These are phyloP conservation scores for Centrapalus pauciflorus DNA, from an alignment of 129 eudicot genomes.

Conservation along the genomic window DNA sequence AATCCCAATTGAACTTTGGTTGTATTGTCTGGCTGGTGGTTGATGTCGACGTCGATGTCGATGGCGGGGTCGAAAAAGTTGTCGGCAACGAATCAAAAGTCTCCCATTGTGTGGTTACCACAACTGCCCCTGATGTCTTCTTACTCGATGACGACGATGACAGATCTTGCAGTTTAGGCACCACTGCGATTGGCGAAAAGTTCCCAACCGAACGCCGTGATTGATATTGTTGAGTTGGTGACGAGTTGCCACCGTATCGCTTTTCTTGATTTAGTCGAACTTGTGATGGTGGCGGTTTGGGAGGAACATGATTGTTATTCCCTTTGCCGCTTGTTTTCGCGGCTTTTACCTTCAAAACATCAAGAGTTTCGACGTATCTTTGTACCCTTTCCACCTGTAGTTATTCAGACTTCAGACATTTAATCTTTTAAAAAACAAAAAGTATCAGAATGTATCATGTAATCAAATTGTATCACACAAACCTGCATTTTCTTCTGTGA, in stretches of 20 bases:
- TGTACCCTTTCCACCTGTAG: conserved; percentile 73
- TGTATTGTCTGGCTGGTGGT: conserved; percentile 18
- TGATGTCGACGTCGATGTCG: conserved; percentile 38
- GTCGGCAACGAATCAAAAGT: conserved; percentile 75
- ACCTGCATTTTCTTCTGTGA: conserved; percentile 86
- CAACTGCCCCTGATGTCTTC: conserved; percentile 52
- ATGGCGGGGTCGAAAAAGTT: conserved; percentile 25
- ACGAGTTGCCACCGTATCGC: neutral
- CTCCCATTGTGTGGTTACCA: conserved; percentile 97
- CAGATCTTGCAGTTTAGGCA: conserved; percentile 22
- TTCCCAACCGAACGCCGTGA: conserved; percentile 44
- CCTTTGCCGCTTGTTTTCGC: conserved; percentile 3
- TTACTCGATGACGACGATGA: conserved; percentile 43
- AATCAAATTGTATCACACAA: neutral
- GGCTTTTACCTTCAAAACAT: conserved; percentile 66
- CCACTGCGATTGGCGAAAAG: conserved; percentile 16
- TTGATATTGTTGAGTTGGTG: conserved; percentile 21
- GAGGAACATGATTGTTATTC: conserved; percentile 24
- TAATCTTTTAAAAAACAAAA: neutral
- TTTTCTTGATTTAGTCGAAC: conserved; percentile 5
- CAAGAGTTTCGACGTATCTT: conserved; percentile 80
- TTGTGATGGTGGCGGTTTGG: conserved; percentile 13
- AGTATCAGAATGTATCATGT: no score
- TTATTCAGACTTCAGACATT: neutral
- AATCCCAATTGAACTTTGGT: conserved; percentile 52